Base-by-base conservation (phyloP, 2,329 filamentous ascomycete genomes). In the Alternaria viburni region DNA sequence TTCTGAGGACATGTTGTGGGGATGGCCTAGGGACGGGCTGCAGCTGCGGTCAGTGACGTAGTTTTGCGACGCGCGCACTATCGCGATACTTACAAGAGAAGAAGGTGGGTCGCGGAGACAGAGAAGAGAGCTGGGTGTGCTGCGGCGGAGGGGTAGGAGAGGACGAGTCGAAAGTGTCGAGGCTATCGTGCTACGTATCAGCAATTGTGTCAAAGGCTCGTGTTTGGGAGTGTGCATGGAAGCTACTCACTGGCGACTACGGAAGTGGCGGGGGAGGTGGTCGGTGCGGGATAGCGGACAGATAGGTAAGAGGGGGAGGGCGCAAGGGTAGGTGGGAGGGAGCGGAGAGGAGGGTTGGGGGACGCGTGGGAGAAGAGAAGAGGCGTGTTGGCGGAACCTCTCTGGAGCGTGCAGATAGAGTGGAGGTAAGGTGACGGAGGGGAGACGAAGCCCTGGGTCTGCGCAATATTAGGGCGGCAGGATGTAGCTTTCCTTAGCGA, bases 1-100 rank as follows among this genome's bases (percentile, higher is more conserved):
- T 68, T 81, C 81, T 68, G 78, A 69, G 69, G 81, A 82, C 81
- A 82, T 82, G 73, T 61, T 80, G 73, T 75, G 76, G 68, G 67
- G 74, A 78, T 77, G 76, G 67, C 64, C 65, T 71, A 61, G 64
- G 65, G 71, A 67, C 57, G 69, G 65, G 71, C 73, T 76, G 70
- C 54, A 43, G 43, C 44, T 44, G 41, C 45, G 54, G 74, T 77
- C 46, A 79, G 76, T 76, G 69, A 73, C 69, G 70, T 72, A 69
- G 51, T 56, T 61, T 59, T 57, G 66, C 61, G 66, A 61, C 64
- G 64, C 57, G 67, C 62, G 47, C 50, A 65, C 36, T 57, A 56
- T 61, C 52, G 57, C 59, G 54, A 63, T 43, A 72, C 70, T 61
- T 65, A 75, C 71, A 54, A 61, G 63, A 61, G 62, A 50, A 62